Evolutionary conservation across 768 basidiomycete genomes (phyloP).

Genomic region (Hygrocybe punicea): DNA sequence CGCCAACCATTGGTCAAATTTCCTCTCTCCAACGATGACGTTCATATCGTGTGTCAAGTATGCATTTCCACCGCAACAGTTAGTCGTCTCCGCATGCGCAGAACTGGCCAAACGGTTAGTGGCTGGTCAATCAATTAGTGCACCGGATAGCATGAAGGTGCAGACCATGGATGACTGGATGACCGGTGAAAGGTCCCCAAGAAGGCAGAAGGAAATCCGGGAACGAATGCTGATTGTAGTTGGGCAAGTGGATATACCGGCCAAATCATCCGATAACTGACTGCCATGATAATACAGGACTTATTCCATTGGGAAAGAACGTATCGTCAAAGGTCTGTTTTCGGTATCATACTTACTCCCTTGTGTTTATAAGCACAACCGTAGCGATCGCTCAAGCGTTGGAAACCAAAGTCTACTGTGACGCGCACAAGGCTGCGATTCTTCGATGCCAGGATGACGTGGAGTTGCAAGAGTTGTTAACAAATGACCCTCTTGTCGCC

Average conservation of each 20-base stretch:
- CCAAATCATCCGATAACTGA: slow-evolving; percentile 1
- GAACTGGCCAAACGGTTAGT: slow-evolving; percentile 66
- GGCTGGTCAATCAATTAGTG: slow-evolving; percentile 4
- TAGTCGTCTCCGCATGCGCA: slow-evolving; percentile 90
- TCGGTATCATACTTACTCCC: neutral
- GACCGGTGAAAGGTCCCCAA: slow-evolving; percentile 27
- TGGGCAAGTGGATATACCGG: slow-evolving; percentile 47
- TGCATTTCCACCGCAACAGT: slow-evolving; percentile 92
- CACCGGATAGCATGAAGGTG: slow-evolving; percentile 18
- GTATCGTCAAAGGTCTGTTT: slow-evolving; percentile 83
- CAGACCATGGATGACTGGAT: slow-evolving; percentile 55
- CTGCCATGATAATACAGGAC: slow-evolving; percentile 49
- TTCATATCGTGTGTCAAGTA: slow-evolving; percentile 72
- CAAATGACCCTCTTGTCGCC: slow-evolving; percentile 68
- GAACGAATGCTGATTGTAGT: slow-evolving; percentile 59
- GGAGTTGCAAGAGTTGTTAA: slow-evolving; percentile 76
- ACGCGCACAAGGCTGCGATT: slow-evolving; percentile 76
- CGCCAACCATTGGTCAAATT: slow-evolving; percentile 86
- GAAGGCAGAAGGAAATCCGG: slow-evolving; percentile 34
- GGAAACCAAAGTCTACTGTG: slow-evolving; percentile 82
- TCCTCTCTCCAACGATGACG: slow-evolving; percentile 67
- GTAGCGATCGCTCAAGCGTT: slow-evolving; percentile 83
- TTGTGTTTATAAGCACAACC: slow-evolving; percentile 3
- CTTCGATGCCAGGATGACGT: slow-evolving; percentile 81
- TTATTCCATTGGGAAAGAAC: slow-evolving; percentile 96